phyloP scores from a whole-genome alignment of 2,329 filamentous ascomycete genomes.

The Penicillium sp. region DNA sequence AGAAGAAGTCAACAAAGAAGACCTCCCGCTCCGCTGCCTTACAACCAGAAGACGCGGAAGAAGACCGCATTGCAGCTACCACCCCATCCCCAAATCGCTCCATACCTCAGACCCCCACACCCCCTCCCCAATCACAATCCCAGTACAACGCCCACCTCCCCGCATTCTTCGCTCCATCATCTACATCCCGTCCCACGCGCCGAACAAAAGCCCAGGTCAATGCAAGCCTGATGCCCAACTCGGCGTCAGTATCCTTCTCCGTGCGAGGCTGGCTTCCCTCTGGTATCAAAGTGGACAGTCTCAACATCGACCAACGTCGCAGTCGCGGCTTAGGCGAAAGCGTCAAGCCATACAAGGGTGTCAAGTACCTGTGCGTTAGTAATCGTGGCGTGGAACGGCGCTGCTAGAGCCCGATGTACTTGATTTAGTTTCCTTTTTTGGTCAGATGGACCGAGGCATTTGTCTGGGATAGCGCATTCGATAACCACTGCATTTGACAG shows the following conservation, averaged over 20 bases:
- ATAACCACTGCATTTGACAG: constrained; percentile 2
- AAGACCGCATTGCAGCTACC: constrained; percentile 14
- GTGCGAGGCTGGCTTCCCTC: constrained; percentile 58
- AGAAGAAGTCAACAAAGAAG: constrained; percentile 33
- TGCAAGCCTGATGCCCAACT: constrained; percentile 69
- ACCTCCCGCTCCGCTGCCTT: constrained; percentile 15
- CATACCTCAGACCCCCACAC: constrained; percentile 18
- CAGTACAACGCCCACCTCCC: constrained; percentile 16
- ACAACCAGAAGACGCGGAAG: constrained; percentile 14
- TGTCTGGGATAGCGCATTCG: not conserved
- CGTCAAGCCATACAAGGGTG: constrained; percentile 92
- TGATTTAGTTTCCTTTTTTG: not conserved
- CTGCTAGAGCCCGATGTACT: constrained; percentile 19
- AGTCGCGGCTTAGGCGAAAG: constrained; percentile 77
- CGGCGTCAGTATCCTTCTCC: constrained; percentile 58
- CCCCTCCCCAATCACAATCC: constrained; percentile 10
- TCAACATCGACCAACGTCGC: constrained; percentile 61
- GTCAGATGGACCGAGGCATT: not conserved
- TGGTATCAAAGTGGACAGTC: constrained; percentile 54
- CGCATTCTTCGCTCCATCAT: constrained; percentile 17
- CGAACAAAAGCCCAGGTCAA: constrained; percentile 52
- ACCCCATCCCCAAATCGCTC: constrained; percentile 16
- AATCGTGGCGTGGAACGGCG: constrained; percentile 45
- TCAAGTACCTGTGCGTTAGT: constrained; percentile 83
- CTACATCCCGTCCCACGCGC: constrained; percentile 20